Evolutionary conservation across 1,139 yeast species (phyloP), one percentile per base, ranked within the genome.

Genomic region (Geotrichum bryndzae): DNA sequence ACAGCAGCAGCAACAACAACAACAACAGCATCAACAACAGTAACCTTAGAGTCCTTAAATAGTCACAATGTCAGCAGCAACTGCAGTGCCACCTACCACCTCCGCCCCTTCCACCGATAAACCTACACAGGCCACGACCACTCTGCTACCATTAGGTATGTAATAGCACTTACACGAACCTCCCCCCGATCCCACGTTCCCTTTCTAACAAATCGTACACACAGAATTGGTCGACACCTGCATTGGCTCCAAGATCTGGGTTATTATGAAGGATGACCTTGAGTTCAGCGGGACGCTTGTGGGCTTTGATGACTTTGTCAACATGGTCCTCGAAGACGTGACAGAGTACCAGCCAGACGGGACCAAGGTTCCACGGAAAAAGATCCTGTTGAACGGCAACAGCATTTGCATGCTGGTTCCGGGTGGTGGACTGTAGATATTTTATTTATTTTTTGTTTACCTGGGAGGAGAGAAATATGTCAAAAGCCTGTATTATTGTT

Each of bases 231-330:
- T 94, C 55, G 98, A 94, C 75, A 87, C 85, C 73, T 86, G 95
- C 65, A 85, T 94, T 54, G 97, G 96, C 23, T 84, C 90, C 58
- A 80, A 82, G 63, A 85, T 94, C 59, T 84, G 90, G 80, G 90
- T 92, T 41, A 81, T 92, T 62, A 80, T 91, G 80, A 85, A 88
- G 67, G 83, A 85, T 63, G 84, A 86, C 4, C 61, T 63, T 66
- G 97, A 92, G 73, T 94, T 91, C 74, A 82, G 83, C 31, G 99
- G 99, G 1, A 89, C 86, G 10, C 79, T 94, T 60, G 83, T 88
- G 33, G 99, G 98, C 0, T 92, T 94, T 74, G 99, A 94, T 74
- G 98, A 94, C 74, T 92, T 87, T 70, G 98, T 94, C 65, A 94
- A 94, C 74, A 87, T 92, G 79, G 96, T 94, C 11, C 81, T 92